Evolutionary conservation across 805 yeast species (phyloP).

Genomic region (Lipomyces orientalis): DNA sequence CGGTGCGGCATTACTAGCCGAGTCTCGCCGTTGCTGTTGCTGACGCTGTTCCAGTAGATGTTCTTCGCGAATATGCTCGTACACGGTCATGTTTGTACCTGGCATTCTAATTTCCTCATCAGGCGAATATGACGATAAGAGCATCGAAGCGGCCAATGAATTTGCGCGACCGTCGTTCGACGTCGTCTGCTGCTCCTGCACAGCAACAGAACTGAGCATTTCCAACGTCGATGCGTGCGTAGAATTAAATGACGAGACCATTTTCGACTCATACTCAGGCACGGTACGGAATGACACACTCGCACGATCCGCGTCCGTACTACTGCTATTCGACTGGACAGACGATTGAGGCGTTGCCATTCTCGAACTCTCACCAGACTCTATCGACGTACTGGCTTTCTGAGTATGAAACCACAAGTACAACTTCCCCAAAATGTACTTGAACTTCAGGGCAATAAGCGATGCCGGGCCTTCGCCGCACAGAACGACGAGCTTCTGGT

Average conservation of each 20-base stretch:
- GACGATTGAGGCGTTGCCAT: not conserved
- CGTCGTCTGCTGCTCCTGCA: slow-evolving; percentile 14
- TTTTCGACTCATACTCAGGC: not conserved
- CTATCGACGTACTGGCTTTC: not conserved
- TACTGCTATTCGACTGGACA: not conserved
- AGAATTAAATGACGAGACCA: not conserved
- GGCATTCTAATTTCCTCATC: slow-evolving; percentile 26
- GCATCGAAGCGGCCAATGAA: not conserved
- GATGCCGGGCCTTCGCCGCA: slow-evolving; percentile 15
- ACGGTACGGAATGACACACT: not conserved
- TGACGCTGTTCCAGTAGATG: not conserved
- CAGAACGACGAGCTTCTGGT: slow-evolving; percentile 13
- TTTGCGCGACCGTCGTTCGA: not conserved
- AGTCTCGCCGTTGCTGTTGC: not conserved
- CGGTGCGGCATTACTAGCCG: not conserved
- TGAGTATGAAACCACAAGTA: slow-evolving; percentile 25
- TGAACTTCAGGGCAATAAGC: slow-evolving; percentile 16
- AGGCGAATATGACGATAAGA: not conserved
- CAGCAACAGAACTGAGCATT: slow-evolving; percentile 22
- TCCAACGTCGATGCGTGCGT: slow-evolving; percentile 20
- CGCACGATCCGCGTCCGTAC: not conserved
- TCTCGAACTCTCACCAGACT: not conserved
- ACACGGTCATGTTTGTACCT: slow-evolving; percentile 13
- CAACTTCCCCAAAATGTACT: slow-evolving; percentile 23
- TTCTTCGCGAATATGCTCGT: slow-evolving; percentile 20